These are phyloP conservation scores for Apiospora phragmitis DNA, from an alignment of 2,329 filamentous ascomycete species.

Conservation along the genomic window DNA sequence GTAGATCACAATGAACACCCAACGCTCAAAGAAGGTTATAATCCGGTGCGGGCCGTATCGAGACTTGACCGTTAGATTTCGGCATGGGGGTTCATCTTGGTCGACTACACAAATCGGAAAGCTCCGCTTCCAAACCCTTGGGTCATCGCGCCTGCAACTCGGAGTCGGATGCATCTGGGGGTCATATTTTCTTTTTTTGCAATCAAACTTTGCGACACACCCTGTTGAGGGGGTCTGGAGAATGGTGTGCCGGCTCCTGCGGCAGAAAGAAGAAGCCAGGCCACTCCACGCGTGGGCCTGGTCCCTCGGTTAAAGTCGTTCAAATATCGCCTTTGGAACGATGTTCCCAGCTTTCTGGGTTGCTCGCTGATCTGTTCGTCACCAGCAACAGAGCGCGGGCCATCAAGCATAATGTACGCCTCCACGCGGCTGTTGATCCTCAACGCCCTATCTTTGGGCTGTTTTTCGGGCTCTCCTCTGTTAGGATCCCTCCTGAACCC, in stretches of 20 bases:
- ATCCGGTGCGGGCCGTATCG: constrained; percentile 2
- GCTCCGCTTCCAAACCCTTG: not conserved
- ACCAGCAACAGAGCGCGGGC: not conserved
- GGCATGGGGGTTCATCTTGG: not conserved
- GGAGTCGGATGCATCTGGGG: not conserved
- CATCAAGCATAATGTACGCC: not conserved
- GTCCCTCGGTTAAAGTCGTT: not conserved
- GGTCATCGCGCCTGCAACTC: not conserved
- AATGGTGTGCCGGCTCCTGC: not conserved
- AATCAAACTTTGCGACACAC: not conserved
- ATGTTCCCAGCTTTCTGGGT: not conserved
- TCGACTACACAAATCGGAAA: not conserved
- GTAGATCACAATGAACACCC: not conserved
- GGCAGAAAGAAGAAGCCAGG: not conserved
- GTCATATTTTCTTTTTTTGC: not conserved
- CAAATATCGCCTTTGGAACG: not conserved
- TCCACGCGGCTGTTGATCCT: not conserved
- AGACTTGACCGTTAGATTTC: not conserved
- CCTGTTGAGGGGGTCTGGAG: not conserved
- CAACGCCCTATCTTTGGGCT: not conserved
- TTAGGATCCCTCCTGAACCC: constrained; percentile 2
- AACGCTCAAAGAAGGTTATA: not conserved
- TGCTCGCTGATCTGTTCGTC: not conserved
- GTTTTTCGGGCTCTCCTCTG: not conserved
- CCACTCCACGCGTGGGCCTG: not conserved